These are phyloP conservation scores for Hanseniaspora sp. DNA, from an alignment of 1,139 yeast species.

Conservation along the genomic window DNA sequence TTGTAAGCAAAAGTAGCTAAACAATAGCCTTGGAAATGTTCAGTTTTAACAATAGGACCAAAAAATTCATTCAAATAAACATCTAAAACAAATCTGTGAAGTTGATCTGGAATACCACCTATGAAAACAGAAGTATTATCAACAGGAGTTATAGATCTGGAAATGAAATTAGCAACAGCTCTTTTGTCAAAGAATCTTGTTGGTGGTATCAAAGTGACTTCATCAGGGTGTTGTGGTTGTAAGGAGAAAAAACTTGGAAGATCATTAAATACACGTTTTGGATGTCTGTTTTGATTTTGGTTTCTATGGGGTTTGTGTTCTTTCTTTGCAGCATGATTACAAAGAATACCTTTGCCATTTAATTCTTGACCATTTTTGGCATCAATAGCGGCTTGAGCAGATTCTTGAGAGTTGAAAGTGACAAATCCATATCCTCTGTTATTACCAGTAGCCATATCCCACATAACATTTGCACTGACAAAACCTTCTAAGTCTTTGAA, in stretches of 20 bases:
- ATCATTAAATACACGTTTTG: slow-evolving; percentile 21
- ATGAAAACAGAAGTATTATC: slow-evolving; percentile 73
- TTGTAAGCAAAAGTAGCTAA: slow-evolving; percentile 80
- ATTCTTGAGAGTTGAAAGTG: slow-evolving; percentile 54
- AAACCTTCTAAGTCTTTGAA: slow-evolving; percentile 53
- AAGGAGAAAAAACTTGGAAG: slow-evolving; percentile 17
- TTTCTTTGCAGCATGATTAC: slow-evolving; percentile 84
- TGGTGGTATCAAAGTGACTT: slow-evolving; percentile 14
- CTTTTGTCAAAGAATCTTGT: slow-evolving; percentile 36
- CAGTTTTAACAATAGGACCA: slow-evolving; percentile 15
- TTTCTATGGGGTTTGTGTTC: slow-evolving; percentile 32
- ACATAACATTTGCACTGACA: slow-evolving; percentile 85
- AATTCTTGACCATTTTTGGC: slow-evolving; percentile 66
- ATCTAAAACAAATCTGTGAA: slow-evolving; percentile 45
- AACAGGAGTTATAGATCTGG: slow-evolving; percentile 57
- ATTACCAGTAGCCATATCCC: slow-evolving; percentile 92
- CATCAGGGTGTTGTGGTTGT: slow-evolving; percentile 16
- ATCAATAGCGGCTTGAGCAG: slow-evolving; percentile 64
- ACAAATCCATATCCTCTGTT: slow-evolving; percentile 90
- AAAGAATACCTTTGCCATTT: slow-evolving; percentile 65
- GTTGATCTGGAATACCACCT: slow-evolving; percentile 66
- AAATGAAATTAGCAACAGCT: slow-evolving; percentile 53
- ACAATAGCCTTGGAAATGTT: slow-evolving; percentile 25
- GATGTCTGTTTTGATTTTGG: slow-evolving; percentile 20
- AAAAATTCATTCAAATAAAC: slow-evolving; percentile 14